These are phyloP conservation scores for Ligustrum vulgare DNA, from an alignment of 257 asterid genomes.

Conservation along the genomic window DNA sequence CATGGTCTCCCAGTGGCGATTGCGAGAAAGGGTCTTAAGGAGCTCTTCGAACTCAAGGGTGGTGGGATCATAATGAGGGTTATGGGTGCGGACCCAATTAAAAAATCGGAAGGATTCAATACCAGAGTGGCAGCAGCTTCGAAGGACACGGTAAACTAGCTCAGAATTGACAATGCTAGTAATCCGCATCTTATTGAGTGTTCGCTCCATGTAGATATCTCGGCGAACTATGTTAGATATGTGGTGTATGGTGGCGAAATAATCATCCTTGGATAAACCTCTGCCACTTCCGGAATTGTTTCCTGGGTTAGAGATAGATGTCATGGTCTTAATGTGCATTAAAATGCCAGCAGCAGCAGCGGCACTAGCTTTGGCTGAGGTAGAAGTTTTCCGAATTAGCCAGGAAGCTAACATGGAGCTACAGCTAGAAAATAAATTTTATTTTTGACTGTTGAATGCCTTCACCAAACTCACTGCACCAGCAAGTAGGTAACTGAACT, in stretches of 20 bases:
- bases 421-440: no score
- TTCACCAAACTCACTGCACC: no score
- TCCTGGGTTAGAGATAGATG: conserved; percentile 27
- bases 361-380: background rate
- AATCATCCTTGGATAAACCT: conserved; percentile 68
- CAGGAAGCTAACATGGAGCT: conserved; percentile 12
- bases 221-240: conserved; percentile 89
- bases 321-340: conserved; percentile 26
- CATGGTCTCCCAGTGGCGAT: conserved; percentile 95
- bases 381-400: conserved; percentile 34
- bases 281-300: conserved; percentile 36
- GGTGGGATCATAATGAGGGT: conserved; percentile 88
- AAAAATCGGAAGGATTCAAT: conserved; percentile 94
- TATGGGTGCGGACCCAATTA: conserved; percentile 85
- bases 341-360: conserved; percentile 22
- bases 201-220: conserved; percentile 87
- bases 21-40: conserved; percentile 69
- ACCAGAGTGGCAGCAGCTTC: conserved; percentile 74
- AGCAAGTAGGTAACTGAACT: no score
- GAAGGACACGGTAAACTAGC: conserved; percentile 77
- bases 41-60: conserved; percentile 92
- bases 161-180: conserved; percentile 76
- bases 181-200: conserved; percentile 83
- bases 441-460: no score
- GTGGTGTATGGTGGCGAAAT: conserved; percentile 89